These are phyloP conservation scores for Macrolepiota dolichaula DNA, from an alignment of 768 basidiomycete genomes.

Conservation along the genomic window DNA sequence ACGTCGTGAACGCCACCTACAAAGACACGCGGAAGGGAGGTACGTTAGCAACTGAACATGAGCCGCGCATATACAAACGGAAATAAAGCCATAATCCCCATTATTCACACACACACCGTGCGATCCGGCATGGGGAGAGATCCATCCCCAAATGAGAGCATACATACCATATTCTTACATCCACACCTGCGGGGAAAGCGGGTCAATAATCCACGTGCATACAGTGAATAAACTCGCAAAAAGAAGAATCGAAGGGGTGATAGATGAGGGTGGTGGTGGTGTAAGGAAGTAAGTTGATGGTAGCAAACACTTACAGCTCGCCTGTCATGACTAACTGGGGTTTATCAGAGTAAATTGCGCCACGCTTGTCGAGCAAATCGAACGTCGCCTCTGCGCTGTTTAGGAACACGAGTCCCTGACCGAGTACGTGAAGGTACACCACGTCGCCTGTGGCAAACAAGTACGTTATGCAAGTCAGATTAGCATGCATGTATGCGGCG, in stretches of 20 bases:
- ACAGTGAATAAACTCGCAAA: constrained; percentile 8
- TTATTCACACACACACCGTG: not conserved
- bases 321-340: constrained; percentile 66
- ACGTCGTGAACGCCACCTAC: constrained; percentile 63
- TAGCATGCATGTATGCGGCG: constrained; percentile 6
- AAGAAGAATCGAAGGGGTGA: not conserved
- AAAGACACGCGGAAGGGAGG: not conserved
- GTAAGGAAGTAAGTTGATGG: not conserved
- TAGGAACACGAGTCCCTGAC: constrained; percentile 66
- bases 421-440: constrained; percentile 62
- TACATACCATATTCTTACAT: constrained; percentile 61
- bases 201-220: constrained; percentile 13
- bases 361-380: constrained; percentile 69
- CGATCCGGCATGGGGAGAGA: not conserved
- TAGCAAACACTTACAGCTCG: constrained; percentile 54
- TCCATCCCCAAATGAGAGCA: not conserved
- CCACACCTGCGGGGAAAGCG: constrained; percentile 39
- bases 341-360: constrained; percentile 73
- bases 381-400: constrained; percentile 55
- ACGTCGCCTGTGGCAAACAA: constrained; percentile 48
- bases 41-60: constrained; percentile 7
- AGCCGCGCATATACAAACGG: not conserved
- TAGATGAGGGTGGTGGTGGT: constrained; percentile 5
- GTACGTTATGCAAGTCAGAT: constrained; percentile 4
- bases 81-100: constrained; percentile 6